Evolutionary conservation across 179 eudicot species (phyloP), one percentile per base, ranked within the genome.

Genomic region (Dionaea muscipula): DNA sequence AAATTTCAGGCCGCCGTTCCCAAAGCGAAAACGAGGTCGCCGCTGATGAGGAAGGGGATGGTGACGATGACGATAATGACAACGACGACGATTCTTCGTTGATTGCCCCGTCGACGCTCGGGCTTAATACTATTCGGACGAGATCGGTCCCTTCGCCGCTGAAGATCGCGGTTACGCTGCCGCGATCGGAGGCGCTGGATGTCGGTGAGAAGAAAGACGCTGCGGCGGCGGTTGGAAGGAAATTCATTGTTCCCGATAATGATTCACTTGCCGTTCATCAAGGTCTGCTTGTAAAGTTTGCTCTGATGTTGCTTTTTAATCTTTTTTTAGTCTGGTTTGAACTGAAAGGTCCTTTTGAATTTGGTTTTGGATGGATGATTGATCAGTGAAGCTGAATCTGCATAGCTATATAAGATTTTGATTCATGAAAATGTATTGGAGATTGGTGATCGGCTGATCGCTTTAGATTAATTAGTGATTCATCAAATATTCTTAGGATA

Each of bases 41-140:
- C 1, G 59, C 53, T 1, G 21, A 16, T 7, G 36, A 16, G 1
- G 65, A 54, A 14, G 45, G 37, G 6, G 45, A 19, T 2, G 62
- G 46, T 2, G 54, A 18, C 15, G 57, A 21, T 1, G 35, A 44
- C 20, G 46, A 52, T 7, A 56, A 27, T 18, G 49, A 27, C 1
- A 66, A 55, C 7, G 67, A 12, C 2, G 57, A 62, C 0, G 83
- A 58, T 39, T 64, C 70, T 40, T 54, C 72, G 41, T 74, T 80
- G 1, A 65, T 81, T 36, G 75, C 62, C 26, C 69, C 83, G 0
- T 70, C 88, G 0, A 55, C 60, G 59, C 67, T 83, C 21, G 84
- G 94, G 18, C 82, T 87, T 54, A 82, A 88, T 62, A 75, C 62
- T 57, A 85, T 85, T 26, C 62, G 94, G 26, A 83, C 94, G 15